Conservation (phyloP, 805 yeast genomes). For the Suhomyces sp. region DNA sequence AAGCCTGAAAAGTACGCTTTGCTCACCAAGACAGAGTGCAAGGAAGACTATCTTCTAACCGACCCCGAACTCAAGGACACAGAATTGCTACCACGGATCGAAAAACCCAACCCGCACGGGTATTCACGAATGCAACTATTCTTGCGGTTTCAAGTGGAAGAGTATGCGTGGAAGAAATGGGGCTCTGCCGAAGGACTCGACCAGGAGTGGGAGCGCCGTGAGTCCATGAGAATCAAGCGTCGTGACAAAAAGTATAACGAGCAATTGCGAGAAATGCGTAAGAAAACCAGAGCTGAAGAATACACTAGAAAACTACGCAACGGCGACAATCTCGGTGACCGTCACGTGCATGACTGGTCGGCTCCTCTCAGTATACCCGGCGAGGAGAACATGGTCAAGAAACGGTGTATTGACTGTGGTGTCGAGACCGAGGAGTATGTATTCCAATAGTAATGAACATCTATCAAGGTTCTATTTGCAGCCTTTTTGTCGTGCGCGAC, state of each 20-base stretch:
- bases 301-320: slow-evolving; percentile 67
- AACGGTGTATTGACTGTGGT: slow-evolving; percentile 79
- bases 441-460: not conserved
- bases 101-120: slow-evolving; percentile 93
- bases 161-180: slow-evolving; percentile 92
- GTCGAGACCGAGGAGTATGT: slow-evolving; percentile 76
- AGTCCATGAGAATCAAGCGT: slow-evolving; percentile 63
- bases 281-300: slow-evolving; percentile 89
- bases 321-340: slow-evolving; percentile 49
- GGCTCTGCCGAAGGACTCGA: slow-evolving; percentile 86
- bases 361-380: slow-evolving; percentile 48
- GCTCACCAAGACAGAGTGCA: slow-evolving; percentile 92
- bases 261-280: slow-evolving; percentile 83
- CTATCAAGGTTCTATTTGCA: not conserved
- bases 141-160: slow-evolving; percentile 89
- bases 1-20: slow-evolving; percentile 86
- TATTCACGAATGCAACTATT: slow-evolving; percentile 92
- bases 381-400: slow-evolving; percentile 36
- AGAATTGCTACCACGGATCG: slow-evolving; percentile 66
- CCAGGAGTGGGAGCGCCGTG: slow-evolving; percentile 87
- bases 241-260: slow-evolving; percentile 75
- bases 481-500: slow-evolving; percentile 6
- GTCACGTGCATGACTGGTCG: slow-evolving; percentile 77
- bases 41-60: slow-evolving; percentile 86
- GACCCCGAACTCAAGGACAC: slow-evolving; percentile 86